These are phyloP conservation scores for Nemania sp. DNA, from an alignment of 2,329 filamentous ascomycete species.

Conservation along the genomic window DNA sequence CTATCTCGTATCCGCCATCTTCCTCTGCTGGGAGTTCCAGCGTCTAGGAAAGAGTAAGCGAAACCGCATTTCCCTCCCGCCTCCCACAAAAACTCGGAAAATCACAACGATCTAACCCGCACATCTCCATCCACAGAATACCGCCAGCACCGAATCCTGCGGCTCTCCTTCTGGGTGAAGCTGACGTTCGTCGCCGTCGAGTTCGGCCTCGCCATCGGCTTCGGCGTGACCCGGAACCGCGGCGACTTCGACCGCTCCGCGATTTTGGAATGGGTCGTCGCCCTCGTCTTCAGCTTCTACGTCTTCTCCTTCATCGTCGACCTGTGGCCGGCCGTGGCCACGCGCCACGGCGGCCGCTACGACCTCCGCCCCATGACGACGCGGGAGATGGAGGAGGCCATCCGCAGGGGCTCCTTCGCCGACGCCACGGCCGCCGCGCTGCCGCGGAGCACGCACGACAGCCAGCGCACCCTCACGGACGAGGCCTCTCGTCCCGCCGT, in stretches of 20 bases:
- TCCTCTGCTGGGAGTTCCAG: constrained; percentile 89
- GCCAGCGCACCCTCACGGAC: constrained; percentile 38
- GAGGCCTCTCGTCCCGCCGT: constrained; percentile 12
- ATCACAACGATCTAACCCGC: constrained; percentile 4
- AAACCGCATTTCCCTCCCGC: neutral
- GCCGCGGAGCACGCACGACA: constrained; percentile 34
- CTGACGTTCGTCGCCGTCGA: constrained; percentile 82
- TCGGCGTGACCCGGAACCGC: constrained; percentile 61
- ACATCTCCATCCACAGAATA: constrained; percentile 57
- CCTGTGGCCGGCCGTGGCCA: constrained; percentile 76
- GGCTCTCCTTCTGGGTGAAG: constrained; percentile 85
- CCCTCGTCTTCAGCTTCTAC: constrained; percentile 87
- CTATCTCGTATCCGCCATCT: constrained; percentile 83
- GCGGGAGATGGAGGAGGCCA: constrained; percentile 36
- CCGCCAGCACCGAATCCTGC: constrained; percentile 73
- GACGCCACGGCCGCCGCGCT: constrained; percentile 15
- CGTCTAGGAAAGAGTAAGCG: constrained; percentile 74
- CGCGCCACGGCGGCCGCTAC: constrained; percentile 39
- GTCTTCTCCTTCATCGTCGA: constrained; percentile 86
- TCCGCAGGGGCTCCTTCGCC: constrained; percentile 28
- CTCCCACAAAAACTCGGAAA: neutral
- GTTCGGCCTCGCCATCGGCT: constrained; percentile 72
- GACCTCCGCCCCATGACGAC: constrained; percentile 32
- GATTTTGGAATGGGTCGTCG: constrained; percentile 77
- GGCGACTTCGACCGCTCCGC: constrained; percentile 68